Evolutionary conservation across 371 early-diverging fungal genomes (phyloP).

Genomic region (Mucor saturninus): DNA sequence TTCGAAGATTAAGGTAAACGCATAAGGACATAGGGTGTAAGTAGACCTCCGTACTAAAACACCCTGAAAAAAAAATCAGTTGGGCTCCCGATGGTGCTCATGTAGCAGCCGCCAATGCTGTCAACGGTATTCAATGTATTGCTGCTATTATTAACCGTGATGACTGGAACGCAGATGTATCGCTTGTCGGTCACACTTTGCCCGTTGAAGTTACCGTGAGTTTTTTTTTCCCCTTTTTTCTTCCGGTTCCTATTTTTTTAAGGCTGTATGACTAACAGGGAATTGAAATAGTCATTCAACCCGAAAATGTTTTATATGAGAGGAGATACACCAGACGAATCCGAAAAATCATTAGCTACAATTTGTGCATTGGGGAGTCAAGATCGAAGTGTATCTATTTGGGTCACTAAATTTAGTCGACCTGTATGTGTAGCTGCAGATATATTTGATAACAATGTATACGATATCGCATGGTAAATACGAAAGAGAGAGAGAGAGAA

Average conservation of each 20-base stretch:
- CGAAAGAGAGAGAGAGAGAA: neutral
- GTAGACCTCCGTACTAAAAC: too few relatives aligned
- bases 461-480: slow-evolving; percentile 85
- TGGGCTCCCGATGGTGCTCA: slow-evolving; percentile 97
- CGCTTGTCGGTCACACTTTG: slow-evolving; percentile 87
- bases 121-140: slow-evolving; percentile 80
- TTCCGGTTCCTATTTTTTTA: too few relatives aligned
- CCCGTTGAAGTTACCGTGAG: slow-evolving; percentile 91
- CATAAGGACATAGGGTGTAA: too few relatives aligned
- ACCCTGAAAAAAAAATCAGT: slow-evolving; percentile 25
- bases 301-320: slow-evolving; percentile 73
- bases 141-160: slow-evolving; percentile 83
- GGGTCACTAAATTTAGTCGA: slow-evolving; percentile 79
- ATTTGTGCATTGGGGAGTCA: slow-evolving; percentile 92
- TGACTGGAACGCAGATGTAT: slow-evolving; percentile 80
- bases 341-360: slow-evolving; percentile 47
- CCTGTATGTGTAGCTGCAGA: slow-evolving; percentile 79
- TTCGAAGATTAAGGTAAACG: slow-evolving; percentile 69
- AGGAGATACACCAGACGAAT: slow-evolving; percentile 15
- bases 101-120: slow-evolving; percentile 90
- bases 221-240: neutral
- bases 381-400: slow-evolving; percentile 89
- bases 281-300: slow-evolving; percentile 63
- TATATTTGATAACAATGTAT: slow-evolving; percentile 81
- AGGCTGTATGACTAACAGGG: too few relatives aligned